A percentile compares a stretch with the other conserved stretches of the same genome.
Evolutionary conservation across 768 basidiomycete species (phyloP).

Genomic region (Serendipita sp.): DNA sequence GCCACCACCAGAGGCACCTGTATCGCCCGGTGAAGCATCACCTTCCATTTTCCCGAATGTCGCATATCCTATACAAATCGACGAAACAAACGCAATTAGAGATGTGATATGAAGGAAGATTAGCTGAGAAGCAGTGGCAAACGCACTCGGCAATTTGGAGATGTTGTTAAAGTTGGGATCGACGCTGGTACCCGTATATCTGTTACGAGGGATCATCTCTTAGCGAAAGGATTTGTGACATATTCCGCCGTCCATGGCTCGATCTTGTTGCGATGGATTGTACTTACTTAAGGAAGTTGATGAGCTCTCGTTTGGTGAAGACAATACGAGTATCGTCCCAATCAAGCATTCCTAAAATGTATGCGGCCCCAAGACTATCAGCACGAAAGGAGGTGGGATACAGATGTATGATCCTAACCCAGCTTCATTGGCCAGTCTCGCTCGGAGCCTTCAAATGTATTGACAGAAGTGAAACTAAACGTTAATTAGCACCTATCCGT

Average conservation of each 20-base stretch:
- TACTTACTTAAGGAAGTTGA: conserved; percentile 58
- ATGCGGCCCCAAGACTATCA: neutral
- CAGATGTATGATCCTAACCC: conserved; percentile 24
- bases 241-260: neutral
- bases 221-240: neutral
- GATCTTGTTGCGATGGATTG: neutral
- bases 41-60: conserved; percentile 42
- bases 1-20: conserved; percentile 9
- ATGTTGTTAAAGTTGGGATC: conserved; percentile 63
- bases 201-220: conserved; percentile 16
- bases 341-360: conserved; percentile 48
- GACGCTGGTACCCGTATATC: conserved; percentile 58
- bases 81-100: neutral
- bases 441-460: conserved; percentile 34
- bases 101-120: conserved; percentile 1
- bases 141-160: conserved; percentile 54
- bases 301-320: conserved; percentile 58
- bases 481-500: no score
- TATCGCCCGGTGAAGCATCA: conserved; percentile 14
- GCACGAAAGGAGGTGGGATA: neutral
- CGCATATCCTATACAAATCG: conserved; percentile 39
- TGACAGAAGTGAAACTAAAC: conserved; percentile 40
- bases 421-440: conserved; percentile 46
- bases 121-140: conserved; percentile 11
- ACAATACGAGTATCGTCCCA: conserved; percentile 64